Base-by-base conservation (phyloP, 148 eudicot species). In the Pharnaceum exiguum region DNA sequence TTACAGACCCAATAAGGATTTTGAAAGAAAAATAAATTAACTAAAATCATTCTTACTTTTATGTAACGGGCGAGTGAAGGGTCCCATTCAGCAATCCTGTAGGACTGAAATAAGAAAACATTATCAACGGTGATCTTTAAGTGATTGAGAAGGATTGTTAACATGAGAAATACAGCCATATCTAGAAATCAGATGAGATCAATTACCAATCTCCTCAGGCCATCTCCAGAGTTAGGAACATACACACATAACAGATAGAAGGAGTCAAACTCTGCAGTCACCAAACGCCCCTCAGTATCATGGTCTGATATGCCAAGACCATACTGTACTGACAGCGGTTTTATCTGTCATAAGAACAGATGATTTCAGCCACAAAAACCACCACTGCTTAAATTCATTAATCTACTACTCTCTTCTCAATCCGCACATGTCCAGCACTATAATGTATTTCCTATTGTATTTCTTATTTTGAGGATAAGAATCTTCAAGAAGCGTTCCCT, bases 191-290 rank as follows among this genome's bases (percentile, higher is more conserved):
- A 37, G n/a, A 42, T 23, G 46, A 51, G 29, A 17, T 45, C 6
- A 37, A 27, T 65, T 85, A 93, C 96, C 96, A 93, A 68, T 78
- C 99, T 81, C 78, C 39, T 83, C 9, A 93, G 71, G 60, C 99
- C 99, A 69, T 89, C 99, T 38, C 99, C 91, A 60, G 99, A 88
- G 70, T 93, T 93, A 33, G 99, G 99, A 44, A 93, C 95, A 72
- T 93, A 93, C 50, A 75, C 83, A 70, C 76, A 71, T 62, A 93
- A 32, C 51, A 93, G 57, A 73, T 83, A 93, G 63, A 71, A 89
- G 3, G 84, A 62, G 42, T 93, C 95, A 62, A 88, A 93, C 67
- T 93, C 99, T 59, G 79, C 83, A 22, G 99, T 93, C 50, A 93
- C 85, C 39, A 93, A 75, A 46, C 98, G 86, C 33, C 99, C 99